phyloP scores from a whole-genome alignment of 2,329 filamentous ascomycete species.

The Ceratocystis diversiconidia region DNA sequence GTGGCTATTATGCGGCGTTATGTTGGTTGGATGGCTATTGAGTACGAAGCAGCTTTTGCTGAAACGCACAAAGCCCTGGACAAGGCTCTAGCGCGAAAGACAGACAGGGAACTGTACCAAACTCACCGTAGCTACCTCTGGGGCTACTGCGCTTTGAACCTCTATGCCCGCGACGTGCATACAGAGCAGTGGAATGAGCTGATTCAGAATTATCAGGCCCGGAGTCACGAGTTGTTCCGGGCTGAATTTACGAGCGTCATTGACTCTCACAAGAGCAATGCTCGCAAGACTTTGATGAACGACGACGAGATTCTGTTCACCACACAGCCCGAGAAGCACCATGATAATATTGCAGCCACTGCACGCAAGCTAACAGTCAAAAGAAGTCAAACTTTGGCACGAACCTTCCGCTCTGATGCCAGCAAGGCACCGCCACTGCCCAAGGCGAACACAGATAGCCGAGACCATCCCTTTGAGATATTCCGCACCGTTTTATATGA shows the following conservation, averaged over 20 bases:
- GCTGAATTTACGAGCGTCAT: conserved; percentile 68
- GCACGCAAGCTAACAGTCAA: conserved; percentile 89
- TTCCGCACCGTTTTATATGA: conserved; percentile 72
- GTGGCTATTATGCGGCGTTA: conserved; percentile 63
- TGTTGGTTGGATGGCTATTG: conserved; percentile 65
- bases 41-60: conserved; percentile 62
- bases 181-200: conserved; percentile 65
- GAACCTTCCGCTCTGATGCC: conserved; percentile 55
- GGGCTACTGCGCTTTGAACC: conserved; percentile 74
- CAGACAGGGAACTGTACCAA: conserved; percentile 61
- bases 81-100: conserved; percentile 46
- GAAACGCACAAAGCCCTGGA: conserved; percentile 53
- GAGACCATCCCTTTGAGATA: conserved; percentile 62
- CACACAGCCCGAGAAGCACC: conserved; percentile 67
- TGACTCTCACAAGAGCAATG: conserved; percentile 64
- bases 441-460: conserved; percentile 37
- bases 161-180: conserved; percentile 80
- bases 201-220: conserved; percentile 66
- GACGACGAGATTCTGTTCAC: conserved; percentile 82
- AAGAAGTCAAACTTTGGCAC: conserved; percentile 74
- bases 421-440: conserved; percentile 35
- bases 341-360: conserved; percentile 58
- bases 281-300: conserved; percentile 59
- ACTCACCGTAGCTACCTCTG: conserved; percentile 60
- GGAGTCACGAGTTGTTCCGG: conserved; percentile 63